phyloP scores from a whole-genome alignment of 2,329 filamentous ascomycete genomes.

The Botrytis aclada region DNA sequence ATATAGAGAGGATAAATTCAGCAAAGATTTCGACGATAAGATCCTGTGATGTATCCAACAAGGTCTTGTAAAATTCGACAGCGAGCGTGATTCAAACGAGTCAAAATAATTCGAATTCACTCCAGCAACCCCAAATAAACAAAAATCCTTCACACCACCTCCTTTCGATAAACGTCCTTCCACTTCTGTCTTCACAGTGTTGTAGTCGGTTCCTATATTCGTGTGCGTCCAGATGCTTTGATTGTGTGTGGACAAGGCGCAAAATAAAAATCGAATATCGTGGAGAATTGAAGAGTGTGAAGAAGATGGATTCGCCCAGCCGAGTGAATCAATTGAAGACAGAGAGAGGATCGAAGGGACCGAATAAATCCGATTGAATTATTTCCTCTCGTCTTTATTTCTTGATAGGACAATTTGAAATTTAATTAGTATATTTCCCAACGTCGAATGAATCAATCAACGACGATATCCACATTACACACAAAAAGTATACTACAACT shows the following conservation, averaged over 20 bases:
- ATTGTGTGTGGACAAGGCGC: background rate
- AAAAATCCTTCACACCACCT: background rate
- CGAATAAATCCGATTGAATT: background rate
- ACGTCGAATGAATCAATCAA: conserved; percentile 11
- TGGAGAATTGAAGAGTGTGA: background rate
- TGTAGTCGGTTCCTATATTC: background rate
- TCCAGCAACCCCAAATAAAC: background rate
- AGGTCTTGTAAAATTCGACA: background rate
- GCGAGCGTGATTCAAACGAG: background rate
- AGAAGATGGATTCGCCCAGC: background rate
- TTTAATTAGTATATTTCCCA: conserved; percentile 2
- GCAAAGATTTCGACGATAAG: background rate
- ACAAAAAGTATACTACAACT: conserved; percentile 27
- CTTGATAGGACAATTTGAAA: background rate
- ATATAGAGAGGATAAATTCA: background rate
- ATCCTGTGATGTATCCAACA: background rate
- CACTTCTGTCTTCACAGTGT: background rate
- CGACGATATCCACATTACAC: conserved; percentile 13
- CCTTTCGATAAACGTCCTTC: background rate
- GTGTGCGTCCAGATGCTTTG: background rate
- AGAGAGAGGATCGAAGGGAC: background rate
- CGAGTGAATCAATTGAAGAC: background rate
- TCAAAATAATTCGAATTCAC: background rate
- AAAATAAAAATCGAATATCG: background rate
- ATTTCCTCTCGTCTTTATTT: background rate